Conservation (phyloP, 2,329 filamentous ascomycete genomes). For the Cyphellophora attinorum region DNA sequence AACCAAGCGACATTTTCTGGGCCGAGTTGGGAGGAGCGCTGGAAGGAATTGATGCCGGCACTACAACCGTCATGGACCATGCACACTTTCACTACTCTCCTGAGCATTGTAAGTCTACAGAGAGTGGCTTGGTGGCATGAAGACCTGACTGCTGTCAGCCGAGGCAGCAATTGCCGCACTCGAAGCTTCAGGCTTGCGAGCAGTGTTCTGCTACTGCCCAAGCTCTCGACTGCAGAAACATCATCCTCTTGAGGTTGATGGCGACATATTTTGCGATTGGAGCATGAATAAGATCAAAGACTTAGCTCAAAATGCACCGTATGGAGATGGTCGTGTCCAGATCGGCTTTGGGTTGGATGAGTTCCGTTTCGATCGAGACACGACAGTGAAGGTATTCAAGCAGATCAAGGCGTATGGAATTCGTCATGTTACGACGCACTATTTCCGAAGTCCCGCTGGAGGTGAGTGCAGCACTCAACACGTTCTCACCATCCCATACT, state of each 20-base stretch:
- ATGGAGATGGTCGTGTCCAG: slow-evolving; percentile 15
- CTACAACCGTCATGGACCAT: slow-evolving; percentile 23
- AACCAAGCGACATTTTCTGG: slow-evolving; percentile 34
- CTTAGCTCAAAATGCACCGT: no score
- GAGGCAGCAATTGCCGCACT: slow-evolving; percentile 21
- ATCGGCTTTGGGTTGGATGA: slow-evolving; percentile 21
- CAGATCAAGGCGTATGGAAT: no score
- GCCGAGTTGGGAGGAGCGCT: slow-evolving; percentile 19
- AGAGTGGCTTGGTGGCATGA: slow-evolving; percentile 18
- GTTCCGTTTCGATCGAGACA: no score
- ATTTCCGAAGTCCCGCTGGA: no score
- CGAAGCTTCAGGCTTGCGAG: slow-evolving; percentile 15
- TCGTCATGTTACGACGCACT: no score
- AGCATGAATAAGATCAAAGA: slow-evolving; percentile 14
- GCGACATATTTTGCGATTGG: slow-evolving; percentile 16
- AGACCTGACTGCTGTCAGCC: slow-evolving; percentile 20
- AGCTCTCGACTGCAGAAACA: slow-evolving; percentile 18
- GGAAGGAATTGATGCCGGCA: slow-evolving; percentile 13
- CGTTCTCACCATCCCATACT: no score
- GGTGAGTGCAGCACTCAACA: no score
- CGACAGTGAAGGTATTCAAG: no score
- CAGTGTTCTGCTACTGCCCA: no score
- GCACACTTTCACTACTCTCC: slow-evolving; percentile 20
- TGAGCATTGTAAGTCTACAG: slow-evolving; percentile 20
- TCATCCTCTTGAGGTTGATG: slow-evolving; percentile 18